phyloP scores from a whole-genome alignment of 2,329 filamentous ascomycete genomes.

The Arthrobotrys sphaeroides region DNA sequence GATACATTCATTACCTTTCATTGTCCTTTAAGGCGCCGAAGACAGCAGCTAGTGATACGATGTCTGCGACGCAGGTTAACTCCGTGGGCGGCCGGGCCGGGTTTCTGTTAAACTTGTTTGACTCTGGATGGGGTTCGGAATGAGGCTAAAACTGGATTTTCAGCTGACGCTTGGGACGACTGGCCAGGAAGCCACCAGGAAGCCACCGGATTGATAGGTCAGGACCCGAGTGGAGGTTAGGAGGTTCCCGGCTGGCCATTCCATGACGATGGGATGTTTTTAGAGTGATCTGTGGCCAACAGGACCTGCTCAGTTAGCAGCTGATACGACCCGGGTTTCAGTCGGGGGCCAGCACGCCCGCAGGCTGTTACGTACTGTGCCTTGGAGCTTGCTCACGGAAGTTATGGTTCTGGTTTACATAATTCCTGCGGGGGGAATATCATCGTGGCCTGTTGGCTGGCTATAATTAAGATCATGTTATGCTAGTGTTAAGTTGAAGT shows the following conservation, averaged over 20 bases:
- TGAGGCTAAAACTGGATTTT: conserved; percentile 21
- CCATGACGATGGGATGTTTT: conserved; percentile 22
- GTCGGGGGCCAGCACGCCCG: neutral
- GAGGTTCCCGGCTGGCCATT: neutral
- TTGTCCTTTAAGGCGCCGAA: neutral
- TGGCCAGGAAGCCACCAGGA: conserved; percentile 5
- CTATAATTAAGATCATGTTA: neutral
- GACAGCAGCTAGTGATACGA: neutral
- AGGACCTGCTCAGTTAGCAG: conserved; percentile 7
- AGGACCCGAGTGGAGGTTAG: conserved; percentile 20
- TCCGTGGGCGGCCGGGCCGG: conserved; percentile 36
- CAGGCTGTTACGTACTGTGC: conserved; percentile 4
- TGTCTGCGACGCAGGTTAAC: neutral
- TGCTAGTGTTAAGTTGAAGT: too few species aligned
- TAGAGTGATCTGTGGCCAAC: conserved; percentile 17
- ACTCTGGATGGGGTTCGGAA: conserved; percentile 5
- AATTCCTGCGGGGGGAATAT: too few species aligned
- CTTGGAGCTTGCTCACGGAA: neutral
- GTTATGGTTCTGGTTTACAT: too few species aligned
- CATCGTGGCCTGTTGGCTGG: neutral
- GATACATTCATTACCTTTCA: conserved; percentile 44
- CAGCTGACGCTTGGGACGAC: conserved; percentile 26
- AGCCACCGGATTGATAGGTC: conserved; percentile 19
- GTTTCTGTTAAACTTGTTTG: conserved; percentile 13
- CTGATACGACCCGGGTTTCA: conserved; percentile 36